A percentile compares a stretch with the other conserved stretches of the same genome.
These are phyloP conservation scores for Neurospora sp. DNA, from an alignment of 495 filamentous ascomycete species.

Conservation along the genomic window DNA sequence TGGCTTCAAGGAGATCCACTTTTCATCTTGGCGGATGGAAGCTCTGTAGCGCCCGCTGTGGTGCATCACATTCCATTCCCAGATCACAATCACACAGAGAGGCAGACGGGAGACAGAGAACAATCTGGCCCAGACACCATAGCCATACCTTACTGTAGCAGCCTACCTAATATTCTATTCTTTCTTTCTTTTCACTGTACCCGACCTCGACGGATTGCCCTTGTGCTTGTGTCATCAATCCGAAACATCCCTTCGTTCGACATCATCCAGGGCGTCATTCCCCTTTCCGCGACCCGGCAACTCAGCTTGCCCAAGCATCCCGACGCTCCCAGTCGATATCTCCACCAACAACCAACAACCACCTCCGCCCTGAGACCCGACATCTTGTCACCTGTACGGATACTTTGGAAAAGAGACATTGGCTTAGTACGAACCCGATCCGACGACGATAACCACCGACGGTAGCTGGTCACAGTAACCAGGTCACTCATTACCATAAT, in stretches of 20 bases:
- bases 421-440: background rate
- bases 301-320: background rate
- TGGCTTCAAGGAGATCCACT: background rate
- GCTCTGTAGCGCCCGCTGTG: background rate
- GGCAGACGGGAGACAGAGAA: background rate
- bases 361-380: background rate
- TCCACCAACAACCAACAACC: background rate
- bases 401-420: background rate
- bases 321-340: background rate
- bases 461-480: background rate
- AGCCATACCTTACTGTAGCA: background rate
- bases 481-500: background rate
- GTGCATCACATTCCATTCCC: constrained; percentile 9
- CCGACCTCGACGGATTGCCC: background rate
- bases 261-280: background rate
- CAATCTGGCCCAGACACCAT: background rate
- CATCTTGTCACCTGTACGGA: background rate
- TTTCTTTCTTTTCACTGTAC: background rate
- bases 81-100: background rate
- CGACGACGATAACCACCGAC: background rate
- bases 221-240: background rate
- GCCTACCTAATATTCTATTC: background rate
- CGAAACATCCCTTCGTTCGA: background rate
- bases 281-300: background rate
- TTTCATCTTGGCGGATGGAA: constrained; percentile 7